phyloP scores from a whole-genome alignment of 192 early-diverging fungal genomes.

The Gryganskiella cystojenkinii region DNA sequence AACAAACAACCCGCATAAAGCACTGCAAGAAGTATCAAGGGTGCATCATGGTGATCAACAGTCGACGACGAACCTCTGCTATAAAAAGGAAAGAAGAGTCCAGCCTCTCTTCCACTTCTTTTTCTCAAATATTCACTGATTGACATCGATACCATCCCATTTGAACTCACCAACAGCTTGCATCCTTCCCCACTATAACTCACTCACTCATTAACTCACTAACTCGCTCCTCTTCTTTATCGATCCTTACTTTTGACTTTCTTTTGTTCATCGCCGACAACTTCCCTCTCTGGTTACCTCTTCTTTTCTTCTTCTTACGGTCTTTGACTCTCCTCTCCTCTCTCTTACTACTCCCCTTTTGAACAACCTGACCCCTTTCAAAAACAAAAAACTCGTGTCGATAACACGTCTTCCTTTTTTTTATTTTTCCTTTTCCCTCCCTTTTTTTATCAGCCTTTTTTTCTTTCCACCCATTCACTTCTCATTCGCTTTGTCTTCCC shows the following conservation, averaged over 20 bases:
- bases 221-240: not conserved
- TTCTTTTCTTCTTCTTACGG: not conserved
- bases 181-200: not conserved
- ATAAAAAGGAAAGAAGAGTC: too few relatives aligned
- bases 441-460: not conserved
- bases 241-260: not conserved
- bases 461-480: conserved; percentile 4
- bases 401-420: conserved; percentile 18
- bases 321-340: not conserved
- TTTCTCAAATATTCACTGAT: too few relatives aligned
- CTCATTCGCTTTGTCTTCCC: not conserved
- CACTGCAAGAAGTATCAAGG: too few relatives aligned
- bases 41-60: too few relatives aligned
- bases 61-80: too few relatives aligned
- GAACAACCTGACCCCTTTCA: not conserved
- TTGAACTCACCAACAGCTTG: too few relatives aligned
- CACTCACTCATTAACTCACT: not conserved
- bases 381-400: conserved; percentile 10
- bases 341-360: not conserved
- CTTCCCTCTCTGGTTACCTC: not conserved
- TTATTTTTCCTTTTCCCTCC: conserved; percentile 3
- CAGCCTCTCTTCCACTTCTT: too few relatives aligned
- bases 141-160: too few relatives aligned
- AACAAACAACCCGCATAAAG: too few relatives aligned
- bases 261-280: not conserved